Base-by-base conservation (phyloP, 768 basidiomycete species). In the Pseudohyphozyma bogoriensis region DNA sequence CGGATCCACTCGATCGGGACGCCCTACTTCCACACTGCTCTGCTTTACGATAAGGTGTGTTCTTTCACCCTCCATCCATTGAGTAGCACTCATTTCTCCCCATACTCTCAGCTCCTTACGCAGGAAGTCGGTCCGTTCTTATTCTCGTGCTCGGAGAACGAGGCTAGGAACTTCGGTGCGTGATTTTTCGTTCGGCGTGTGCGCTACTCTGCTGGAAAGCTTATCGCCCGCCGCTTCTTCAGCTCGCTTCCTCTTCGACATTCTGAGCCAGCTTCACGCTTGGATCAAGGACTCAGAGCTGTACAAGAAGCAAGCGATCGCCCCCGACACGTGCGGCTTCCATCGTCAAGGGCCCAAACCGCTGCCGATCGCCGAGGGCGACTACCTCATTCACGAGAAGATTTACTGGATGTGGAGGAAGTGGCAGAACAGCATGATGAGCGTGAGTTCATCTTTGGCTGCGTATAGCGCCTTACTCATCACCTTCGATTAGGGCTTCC, bases 141-240 rank as follows among this genome's bases (percentile, higher is more conserved):
- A 28, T 95, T 91, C 73, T 86, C 89, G 1, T 92, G 90, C 70
- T 95, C 92, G 65, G 93, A 93, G 75, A 89, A 89, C 67, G 92
- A 99, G 74, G 91, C 90, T 16, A 82, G 86, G 53, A 97, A 96
- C 73, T 91, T 90, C 69, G 91, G 92, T 87, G 69, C 35, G 78
- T 72, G 35, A 33, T 32, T 32, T 15, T 5, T 10, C 42, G 24
- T 44, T n/a, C 32, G 36, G 36, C 16, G 28, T 28, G n/a, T 16
- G 28, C 24, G 32, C 32, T 13, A 13, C 32, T 33, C 39, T n/a
- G n/a, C n/a, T 24, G 10, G 11, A 26, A 26, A 10, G 22, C 37
- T 22, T 7, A 22, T 10, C 31, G 10, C 16, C 32, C 2, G 9
- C 2, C 15, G 2, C n/a, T 11, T 60, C 36, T 44, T 24, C 65